Percentiles rank a stretch among this genome's conserved stretches.
Evolutionary conservation across 2,329 filamentous ascomycete genomes (phyloP).

Genomic region (Massarina eburnea): DNA sequence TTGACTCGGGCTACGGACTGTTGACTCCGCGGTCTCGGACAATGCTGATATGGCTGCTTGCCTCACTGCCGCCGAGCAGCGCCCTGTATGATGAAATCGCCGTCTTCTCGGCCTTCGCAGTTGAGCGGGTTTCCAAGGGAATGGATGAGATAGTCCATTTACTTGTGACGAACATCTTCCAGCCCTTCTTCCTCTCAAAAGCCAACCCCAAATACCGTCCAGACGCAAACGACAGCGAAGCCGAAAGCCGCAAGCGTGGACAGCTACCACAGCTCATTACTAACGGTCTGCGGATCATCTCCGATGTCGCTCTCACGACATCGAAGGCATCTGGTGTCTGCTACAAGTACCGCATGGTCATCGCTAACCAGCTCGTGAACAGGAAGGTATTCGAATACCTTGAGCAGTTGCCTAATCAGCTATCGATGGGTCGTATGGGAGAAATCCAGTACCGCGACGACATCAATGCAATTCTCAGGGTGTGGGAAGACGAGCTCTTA

Average conservation of each 20-base stretch:
- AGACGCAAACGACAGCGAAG: slow-evolving; percentile 20
- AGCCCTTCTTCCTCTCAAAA: slow-evolving; percentile 71
- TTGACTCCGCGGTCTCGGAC: slow-evolving; percentile 48
- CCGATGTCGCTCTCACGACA: slow-evolving; percentile 74
- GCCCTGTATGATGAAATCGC: slow-evolving; percentile 82
- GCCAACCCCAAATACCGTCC: slow-evolving; percentile 61
- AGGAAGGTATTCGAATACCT: slow-evolving; percentile 74
- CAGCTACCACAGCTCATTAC: slow-evolving; percentile 31
- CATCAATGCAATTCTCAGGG: slow-evolving; percentile 34
- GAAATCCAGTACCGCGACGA: slow-evolving; percentile 56
- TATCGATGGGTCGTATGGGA: slow-evolving; percentile 78
- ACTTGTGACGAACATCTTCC: slow-evolving; percentile 78
- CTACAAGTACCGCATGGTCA: slow-evolving; percentile 82
- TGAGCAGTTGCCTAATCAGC: slow-evolving; percentile 69
- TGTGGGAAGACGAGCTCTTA: slow-evolving; percentile 37
- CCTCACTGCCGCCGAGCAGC: slow-evolving; percentile 74
- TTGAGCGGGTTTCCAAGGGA: slow-evolving; percentile 80
- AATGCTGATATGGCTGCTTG: slow-evolving; percentile 80
- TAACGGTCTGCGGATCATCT: slow-evolving; percentile 73
- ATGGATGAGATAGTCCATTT: slow-evolving; percentile 91
- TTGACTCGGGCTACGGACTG: slow-evolving; percentile 31
- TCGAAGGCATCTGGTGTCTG: slow-evolving; percentile 28
- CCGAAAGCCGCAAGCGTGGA: slow-evolving; percentile 21
- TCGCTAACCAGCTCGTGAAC: slow-evolving; percentile 70
- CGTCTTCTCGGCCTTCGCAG: slow-evolving; percentile 82